Percentiles rank a stretch among this genome's conserved stretches.
These are phyloP conservation scores for Lactarius vividus DNA, from an alignment of 768 basidiomycete genomes.

Conservation along the genomic window DNA sequence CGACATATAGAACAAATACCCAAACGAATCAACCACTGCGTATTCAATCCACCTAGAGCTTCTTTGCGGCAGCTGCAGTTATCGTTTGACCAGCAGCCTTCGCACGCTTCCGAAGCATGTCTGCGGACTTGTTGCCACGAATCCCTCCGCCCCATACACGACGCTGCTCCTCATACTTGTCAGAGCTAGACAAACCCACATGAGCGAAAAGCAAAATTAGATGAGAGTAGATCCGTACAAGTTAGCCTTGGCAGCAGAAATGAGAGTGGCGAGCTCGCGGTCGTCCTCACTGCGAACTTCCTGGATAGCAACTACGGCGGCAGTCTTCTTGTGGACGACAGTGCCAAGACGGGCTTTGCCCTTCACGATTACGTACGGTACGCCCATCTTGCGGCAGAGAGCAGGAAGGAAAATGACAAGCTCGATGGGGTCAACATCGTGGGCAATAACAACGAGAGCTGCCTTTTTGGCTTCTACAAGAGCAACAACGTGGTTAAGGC, in stretches of 20 bases:
- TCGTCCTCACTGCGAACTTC: conserved; percentile 95
- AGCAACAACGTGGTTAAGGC: conserved; percentile 94
- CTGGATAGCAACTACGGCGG: conserved; percentile 85
- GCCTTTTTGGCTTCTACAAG: conserved; percentile 98
- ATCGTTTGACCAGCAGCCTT: conserved; percentile 80
- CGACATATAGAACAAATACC: not conserved
- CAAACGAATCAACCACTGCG: not conserved
- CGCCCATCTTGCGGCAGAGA: conserved; percentile 99
- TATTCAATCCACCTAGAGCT: conserved; percentile 48
- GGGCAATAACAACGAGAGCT: conserved; percentile 89
- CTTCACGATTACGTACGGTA: conserved; percentile 98
- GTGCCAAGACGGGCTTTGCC: conserved; percentile 98
- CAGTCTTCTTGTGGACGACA: conserved; percentile 98
- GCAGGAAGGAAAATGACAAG: conserved; percentile 98
- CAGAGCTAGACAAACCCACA: conserved; percentile 48
- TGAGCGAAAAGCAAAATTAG: not conserved
- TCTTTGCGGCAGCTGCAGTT: conserved; percentile 53
- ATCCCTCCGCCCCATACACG: conserved; percentile 95
- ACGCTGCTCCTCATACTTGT: conserved; percentile 91
- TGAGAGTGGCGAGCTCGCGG: conserved; percentile 87
- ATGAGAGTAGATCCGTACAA: conserved; percentile 55
- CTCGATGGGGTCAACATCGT: conserved; percentile 99
- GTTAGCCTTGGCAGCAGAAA: conserved; percentile 95
- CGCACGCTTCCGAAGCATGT: conserved; percentile 91
- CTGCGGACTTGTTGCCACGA: conserved; percentile 91